These are phyloP conservation scores for Chlorella sorokiniana DNA, from an alignment of 139 green algal genomes.

Conservation along the genomic window DNA sequence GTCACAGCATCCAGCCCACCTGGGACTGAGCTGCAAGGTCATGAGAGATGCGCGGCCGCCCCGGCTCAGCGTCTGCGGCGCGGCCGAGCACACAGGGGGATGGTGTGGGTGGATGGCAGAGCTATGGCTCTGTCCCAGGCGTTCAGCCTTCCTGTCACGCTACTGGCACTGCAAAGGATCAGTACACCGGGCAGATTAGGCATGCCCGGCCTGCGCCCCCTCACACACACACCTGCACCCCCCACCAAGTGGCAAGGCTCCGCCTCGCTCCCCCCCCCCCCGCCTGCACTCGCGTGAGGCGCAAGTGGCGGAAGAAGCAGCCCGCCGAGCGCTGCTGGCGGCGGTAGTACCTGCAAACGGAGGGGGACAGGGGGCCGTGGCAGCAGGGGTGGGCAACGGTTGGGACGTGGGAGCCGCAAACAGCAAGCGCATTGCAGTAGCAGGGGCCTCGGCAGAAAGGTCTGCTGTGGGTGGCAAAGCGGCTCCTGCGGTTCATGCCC, in stretches of 20 bases:
- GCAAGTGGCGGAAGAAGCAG: background rate
- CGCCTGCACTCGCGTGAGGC: conserved; percentile 3
- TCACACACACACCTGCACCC: background rate
- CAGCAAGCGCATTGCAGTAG: background rate
- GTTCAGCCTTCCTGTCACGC: too few species aligned
- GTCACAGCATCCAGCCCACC: too few species aligned
- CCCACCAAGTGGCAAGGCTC: background rate
- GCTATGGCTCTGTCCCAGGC: too few species aligned
- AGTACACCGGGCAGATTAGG: background rate
- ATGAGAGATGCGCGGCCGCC: too few species aligned
- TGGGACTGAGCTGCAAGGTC: too few species aligned
- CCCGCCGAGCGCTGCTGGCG: conserved; percentile 1
- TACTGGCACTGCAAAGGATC: background rate
- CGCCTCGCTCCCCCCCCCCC: background rate
- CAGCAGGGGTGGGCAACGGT: background rate
- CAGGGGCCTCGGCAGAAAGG: too few species aligned
- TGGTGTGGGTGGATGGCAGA: too few species aligned
- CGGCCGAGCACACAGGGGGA: too few species aligned
- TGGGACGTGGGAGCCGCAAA: background rate
- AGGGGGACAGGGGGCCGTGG: background rate
- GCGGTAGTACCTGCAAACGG: background rate
- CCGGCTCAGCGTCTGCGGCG: too few species aligned
- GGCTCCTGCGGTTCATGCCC: background rate
- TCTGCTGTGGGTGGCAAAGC: too few species aligned
- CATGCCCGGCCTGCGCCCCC: background rate